Base-by-base conservation (phyloP, 1,284 basidiomycete species). In the Pseudozyma pruni region DNA sequence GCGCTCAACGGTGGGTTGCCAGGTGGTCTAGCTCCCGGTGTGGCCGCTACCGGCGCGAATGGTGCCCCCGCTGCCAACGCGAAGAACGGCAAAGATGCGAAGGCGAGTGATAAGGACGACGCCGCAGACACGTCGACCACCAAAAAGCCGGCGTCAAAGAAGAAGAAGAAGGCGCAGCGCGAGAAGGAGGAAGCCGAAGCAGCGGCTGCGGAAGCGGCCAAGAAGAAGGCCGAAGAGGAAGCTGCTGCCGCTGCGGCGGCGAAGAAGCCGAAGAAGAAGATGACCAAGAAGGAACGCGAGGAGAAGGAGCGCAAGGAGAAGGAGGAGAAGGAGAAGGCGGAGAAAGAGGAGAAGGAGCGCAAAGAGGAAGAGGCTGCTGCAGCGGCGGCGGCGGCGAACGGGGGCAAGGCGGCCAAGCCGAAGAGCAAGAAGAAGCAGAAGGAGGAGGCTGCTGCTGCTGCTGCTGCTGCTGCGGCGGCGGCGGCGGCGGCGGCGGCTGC, bases 261-360 rank as follows among this genome's bases (percentile, higher is more conserved):
- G 16, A 62, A 63, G 56, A 61, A 63, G 50, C 57, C 59, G 6
- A 68, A 59, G 51, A 76, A 75, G 62, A 74, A 76, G 62, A 58
- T 63, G 46, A 75, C 72, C 31, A 80, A 77, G 40, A 68, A 70
- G 39, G 62, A 73, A 39, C 63, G 64, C 23, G 62, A 63, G 31
- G 61, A 66, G 37, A 60, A 52, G 40, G 64, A 61, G 52, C 45
- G 56, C 37, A 57, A 56, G 56, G 69, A 70, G 49, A 62, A 52
- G 42, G 70, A 74, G 45, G 69, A 60, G 46, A 61, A 60, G 34
- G 73, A 64, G 45, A 72, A 84, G 6, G 82, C 69, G 31, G 63
- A 74, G 56, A 62, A 63, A 46, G 70, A 73, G 38, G 67, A 56
- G 42, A 56, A 63, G 47, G 64, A 70, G 44, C 53, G 59, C 25